Conservation (phyloP, 2,329 filamentous ascomycete species). For the Byssochlamys sp. region DNA sequence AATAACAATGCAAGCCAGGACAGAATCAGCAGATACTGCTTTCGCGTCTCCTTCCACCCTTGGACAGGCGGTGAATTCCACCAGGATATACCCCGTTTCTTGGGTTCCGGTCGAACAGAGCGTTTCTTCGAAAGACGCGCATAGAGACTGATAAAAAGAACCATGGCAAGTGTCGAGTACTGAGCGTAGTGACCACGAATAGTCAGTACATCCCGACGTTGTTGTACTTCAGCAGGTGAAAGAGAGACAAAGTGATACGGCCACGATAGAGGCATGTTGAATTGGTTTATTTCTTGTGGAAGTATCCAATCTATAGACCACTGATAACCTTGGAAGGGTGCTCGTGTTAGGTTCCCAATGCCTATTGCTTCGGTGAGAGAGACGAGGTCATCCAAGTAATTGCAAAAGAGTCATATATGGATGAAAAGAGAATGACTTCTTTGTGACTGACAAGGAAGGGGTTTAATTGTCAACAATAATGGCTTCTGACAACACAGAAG, state of each 20-base stretch:
- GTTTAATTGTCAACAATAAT: not conserved
- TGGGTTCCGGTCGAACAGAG: not conserved
- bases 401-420: not conserved
- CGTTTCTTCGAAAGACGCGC: slow-evolving; percentile 6
- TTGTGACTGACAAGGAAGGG: not conserved
- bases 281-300: slow-evolving; percentile 1
- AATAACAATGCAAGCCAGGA: slow-evolving; percentile 47
- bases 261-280: slow-evolving; percentile 17
- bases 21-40: slow-evolving; percentile 40
- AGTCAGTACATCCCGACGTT: slow-evolving; percentile 45
- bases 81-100: slow-evolving; percentile 26
- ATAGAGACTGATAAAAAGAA: slow-evolving; percentile 31
- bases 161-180: slow-evolving; percentile 40
- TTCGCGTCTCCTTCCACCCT: slow-evolving; percentile 41
- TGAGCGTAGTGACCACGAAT: slow-evolving; percentile 48
- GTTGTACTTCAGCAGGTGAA: slow-evolving; percentile 39
- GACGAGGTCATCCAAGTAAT: not conserved
- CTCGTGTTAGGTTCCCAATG: not conserved
- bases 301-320: not conserved
- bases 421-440: not conserved
- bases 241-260: slow-evolving; percentile 47
- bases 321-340: not conserved
- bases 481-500: not conserved
- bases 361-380: not conserved
- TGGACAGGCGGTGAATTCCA: slow-evolving; percentile 34